These are phyloP conservation scores for Leccinum longicurvipes DNA, from an alignment of 768 basidiomycete genomes.

Conservation along the genomic window DNA sequence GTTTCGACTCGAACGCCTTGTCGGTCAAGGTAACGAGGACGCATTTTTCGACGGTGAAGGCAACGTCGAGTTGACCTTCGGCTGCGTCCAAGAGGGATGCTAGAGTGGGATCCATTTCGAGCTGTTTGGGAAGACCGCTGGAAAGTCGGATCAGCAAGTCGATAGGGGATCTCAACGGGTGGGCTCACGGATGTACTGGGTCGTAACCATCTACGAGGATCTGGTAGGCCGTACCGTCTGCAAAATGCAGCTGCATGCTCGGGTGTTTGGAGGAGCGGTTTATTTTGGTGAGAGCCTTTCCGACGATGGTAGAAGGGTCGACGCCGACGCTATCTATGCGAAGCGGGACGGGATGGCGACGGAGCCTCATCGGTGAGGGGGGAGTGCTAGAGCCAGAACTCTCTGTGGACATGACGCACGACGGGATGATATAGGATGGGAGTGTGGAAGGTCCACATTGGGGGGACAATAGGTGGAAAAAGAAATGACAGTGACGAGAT, in stretches of 20 bases:
- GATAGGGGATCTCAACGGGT: not conserved
- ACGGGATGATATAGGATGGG: constrained; percentile 2
- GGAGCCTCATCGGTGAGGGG: constrained; percentile 23
- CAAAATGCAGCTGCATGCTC: constrained; percentile 44
- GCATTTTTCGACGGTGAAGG: constrained; percentile 49
- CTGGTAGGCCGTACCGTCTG: constrained; percentile 43
- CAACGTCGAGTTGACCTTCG: constrained; percentile 29
- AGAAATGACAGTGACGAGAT: constrained; percentile 53
- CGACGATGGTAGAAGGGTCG: constrained; percentile 41
- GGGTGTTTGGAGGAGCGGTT: constrained; percentile 44
- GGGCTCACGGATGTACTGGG: constrained; percentile 41
- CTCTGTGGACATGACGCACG: constrained; percentile 8
- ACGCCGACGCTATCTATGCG: constrained; percentile 33
- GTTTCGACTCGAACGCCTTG: constrained; percentile 49
- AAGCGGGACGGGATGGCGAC: constrained; percentile 35
- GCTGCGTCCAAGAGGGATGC: constrained; percentile 41
- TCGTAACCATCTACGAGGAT: constrained; percentile 64
- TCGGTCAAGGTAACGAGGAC: constrained; percentile 53
- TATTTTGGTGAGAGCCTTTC: constrained; percentile 42
- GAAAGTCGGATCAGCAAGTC: not conserved
- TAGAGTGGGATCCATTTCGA: constrained; percentile 49
- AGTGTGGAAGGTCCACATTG: not conserved
- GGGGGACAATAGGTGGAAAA: constrained; percentile 11
- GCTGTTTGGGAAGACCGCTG: constrained; percentile 53
- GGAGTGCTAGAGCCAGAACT: constrained; percentile 16